These are phyloP conservation scores for Truncatella angustata DNA, from an alignment of 2,329 filamentous ascomycete genomes.

Conservation along the genomic window DNA sequence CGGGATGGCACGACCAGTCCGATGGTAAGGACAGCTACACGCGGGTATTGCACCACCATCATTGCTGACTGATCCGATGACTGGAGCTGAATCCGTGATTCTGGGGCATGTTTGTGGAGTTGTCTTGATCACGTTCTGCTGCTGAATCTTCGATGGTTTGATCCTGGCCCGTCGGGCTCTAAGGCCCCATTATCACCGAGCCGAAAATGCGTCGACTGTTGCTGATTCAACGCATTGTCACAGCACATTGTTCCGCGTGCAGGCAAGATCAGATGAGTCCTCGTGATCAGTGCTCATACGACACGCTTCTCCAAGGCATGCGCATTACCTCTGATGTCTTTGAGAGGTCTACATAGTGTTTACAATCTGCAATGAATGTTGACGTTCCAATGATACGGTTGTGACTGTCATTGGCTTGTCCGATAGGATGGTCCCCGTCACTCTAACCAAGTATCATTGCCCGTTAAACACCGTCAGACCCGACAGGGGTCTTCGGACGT, in stretches of 20 bases:
- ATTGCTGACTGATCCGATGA: neutral
- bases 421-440: no score
- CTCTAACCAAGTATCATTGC: no score
- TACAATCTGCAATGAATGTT: no score
- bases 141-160: neutral
- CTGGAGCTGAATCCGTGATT: neutral
- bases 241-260: neutral
- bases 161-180: neutral
- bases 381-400: neutral
- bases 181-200: neutral
- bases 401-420: neutral
- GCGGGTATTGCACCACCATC: neutral
- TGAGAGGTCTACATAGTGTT: no score
- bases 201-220: neutral
- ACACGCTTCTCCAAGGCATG: neutral
- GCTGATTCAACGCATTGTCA: neutral
- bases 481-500: constrained; percentile 3
- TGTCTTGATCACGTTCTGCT: neutral
- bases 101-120: neutral
- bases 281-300: neutral
- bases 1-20: neutral
- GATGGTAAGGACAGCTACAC: neutral
- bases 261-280: neutral
- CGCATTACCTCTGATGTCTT: neutral
- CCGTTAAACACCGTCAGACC: neutral